Evolutionary conservation across 345 rosid species (phyloP).

Genomic region (Combretum micranthum): DNA sequence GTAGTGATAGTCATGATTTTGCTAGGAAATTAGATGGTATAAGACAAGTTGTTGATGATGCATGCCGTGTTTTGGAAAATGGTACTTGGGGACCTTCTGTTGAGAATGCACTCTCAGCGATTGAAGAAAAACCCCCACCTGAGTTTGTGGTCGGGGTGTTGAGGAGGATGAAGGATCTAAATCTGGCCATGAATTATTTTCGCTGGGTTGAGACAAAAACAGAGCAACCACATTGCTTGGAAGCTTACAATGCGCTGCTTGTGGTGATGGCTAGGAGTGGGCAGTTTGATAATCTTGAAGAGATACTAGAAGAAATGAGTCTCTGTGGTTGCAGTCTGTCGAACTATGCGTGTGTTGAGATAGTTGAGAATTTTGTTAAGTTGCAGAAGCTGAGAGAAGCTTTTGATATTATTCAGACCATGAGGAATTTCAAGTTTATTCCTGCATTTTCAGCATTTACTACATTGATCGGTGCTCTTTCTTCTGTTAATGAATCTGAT

Average conservation of each 20-base stretch:
- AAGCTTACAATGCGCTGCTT: constrained; percentile 77
- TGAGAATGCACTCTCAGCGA: constrained; percentile 45
- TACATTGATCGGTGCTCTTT: constrained; percentile 81
- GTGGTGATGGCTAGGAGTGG: constrained; percentile 56
- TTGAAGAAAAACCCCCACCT: constrained; percentile 44
- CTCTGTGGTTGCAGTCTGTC: constrained; percentile 78
- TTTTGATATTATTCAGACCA: constrained; percentile 60
- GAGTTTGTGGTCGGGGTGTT: constrained; percentile 62
- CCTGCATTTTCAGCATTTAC: constrained; percentile 93
- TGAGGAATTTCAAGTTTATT: constrained; percentile 87
- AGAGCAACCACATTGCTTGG: constrained; percentile 51
- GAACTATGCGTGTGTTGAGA: constrained; percentile 41
- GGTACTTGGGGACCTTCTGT: constrained; percentile 65
- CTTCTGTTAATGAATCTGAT: constrained; percentile 47
- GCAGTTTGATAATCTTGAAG: constrained; percentile 53
- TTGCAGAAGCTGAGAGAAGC: constrained; percentile 60
- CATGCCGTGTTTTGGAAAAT: constrained; percentile 47
- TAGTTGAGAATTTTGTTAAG: constrained; percentile 56
- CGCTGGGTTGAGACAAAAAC: constrained; percentile 70
- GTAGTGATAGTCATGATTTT: constrained; percentile 25
- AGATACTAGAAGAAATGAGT: constrained; percentile 80
- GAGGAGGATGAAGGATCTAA: constrained; percentile 54
- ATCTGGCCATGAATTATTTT: constrained; percentile 53
- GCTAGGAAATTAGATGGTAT: constrained; percentile 24
- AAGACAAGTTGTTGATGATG: constrained; percentile 37